These are phyloP conservation scores for Petrea volubilis DNA, from an alignment of 257 asterid species.

Conservation along the genomic window DNA sequence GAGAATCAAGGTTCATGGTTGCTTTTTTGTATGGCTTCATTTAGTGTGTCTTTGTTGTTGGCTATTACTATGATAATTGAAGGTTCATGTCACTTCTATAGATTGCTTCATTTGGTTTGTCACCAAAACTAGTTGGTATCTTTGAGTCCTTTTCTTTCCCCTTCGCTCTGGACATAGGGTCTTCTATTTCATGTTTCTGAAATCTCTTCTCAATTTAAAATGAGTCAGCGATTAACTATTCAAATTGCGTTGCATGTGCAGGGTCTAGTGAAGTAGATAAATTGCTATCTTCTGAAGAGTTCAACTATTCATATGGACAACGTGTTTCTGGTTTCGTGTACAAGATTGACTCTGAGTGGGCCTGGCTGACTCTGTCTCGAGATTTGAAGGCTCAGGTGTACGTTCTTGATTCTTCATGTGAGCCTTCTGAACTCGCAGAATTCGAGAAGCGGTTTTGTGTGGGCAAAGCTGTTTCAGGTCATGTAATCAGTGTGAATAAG, in stretches of 20 bases:
- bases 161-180: not conserved
- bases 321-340: constrained; percentile 75
- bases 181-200: not conserved
- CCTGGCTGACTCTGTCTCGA: constrained; percentile 76
- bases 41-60: not conserved
- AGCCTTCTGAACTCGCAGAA: constrained; percentile 71
- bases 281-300: constrained; percentile 33
- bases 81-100: not conserved
- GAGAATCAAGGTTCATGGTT: not conserved
- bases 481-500: constrained; percentile 50
- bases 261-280: constrained; percentile 48
- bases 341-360: constrained; percentile 83
- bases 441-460: constrained; percentile 69
- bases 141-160: not conserved
- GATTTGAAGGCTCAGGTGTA: constrained; percentile 68
- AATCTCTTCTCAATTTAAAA: too few species aligned
- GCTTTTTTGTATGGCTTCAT: not conserved
- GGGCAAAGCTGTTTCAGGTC: constrained; percentile 71
- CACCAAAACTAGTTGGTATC: not conserved
- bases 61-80: too few species aligned
- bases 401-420: constrained; percentile 77
- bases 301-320: constrained; percentile 64
- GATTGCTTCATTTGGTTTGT: too few species aligned
- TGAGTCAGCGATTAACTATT: constrained; percentile 7
- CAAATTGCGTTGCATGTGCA: constrained; percentile 36